phyloP scores from a whole-genome alignment of 768 basidiomycete species.

The Suillus clintonianus region DNA sequence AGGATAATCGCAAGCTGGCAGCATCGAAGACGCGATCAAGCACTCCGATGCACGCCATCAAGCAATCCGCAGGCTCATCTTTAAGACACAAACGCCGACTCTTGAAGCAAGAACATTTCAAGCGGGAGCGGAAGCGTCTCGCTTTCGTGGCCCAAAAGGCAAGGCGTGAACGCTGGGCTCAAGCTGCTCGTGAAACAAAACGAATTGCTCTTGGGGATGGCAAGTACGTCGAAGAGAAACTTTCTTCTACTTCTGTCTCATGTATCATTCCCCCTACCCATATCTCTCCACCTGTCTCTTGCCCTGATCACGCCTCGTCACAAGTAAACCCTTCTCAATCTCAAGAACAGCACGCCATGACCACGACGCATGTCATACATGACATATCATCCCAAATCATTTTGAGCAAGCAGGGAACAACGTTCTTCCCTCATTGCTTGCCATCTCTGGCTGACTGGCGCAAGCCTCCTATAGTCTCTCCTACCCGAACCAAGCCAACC shows the following conservation, averaged over 20 bases:
- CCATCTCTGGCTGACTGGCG: slow-evolving; percentile 37
- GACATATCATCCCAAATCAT: slow-evolving; percentile 38
- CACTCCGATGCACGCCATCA: slow-evolving; percentile 21
- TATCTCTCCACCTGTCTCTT: slow-evolving; percentile 5
- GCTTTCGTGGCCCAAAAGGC: slow-evolving; percentile 24
- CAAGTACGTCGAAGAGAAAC: slow-evolving; percentile 37
- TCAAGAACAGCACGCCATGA: neutral
- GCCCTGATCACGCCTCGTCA: neutral
- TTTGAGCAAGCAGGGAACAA: slow-evolving; percentile 38
- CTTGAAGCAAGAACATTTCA: slow-evolving; percentile 21
- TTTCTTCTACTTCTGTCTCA: slow-evolving; percentile 8
- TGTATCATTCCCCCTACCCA: slow-evolving; percentile 7
- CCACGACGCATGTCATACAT: slow-evolving; percentile 20
- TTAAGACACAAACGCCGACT: slow-evolving; percentile 20
- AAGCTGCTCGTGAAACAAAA: slow-evolving; percentile 38
- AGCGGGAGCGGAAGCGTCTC: slow-evolving; percentile 17
- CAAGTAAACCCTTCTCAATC: slow-evolving; percentile 3
- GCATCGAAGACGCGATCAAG: slow-evolving; percentile 30
- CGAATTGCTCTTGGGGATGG: slow-evolving; percentile 42
- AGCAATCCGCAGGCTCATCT: slow-evolving; percentile 20
- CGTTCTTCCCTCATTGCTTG: slow-evolving; percentile 42
- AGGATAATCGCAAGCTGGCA: slow-evolving; percentile 20
- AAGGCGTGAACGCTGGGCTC: slow-evolving; percentile 32
- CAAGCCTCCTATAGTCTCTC: slow-evolving; percentile 8
- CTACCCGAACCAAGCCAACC: slow-evolving; percentile 13